These are phyloP conservation scores for Trichoderma aggressivum DNA, from an alignment of 2,329 filamentous ascomycete genomes.

Conservation along the genomic window DNA sequence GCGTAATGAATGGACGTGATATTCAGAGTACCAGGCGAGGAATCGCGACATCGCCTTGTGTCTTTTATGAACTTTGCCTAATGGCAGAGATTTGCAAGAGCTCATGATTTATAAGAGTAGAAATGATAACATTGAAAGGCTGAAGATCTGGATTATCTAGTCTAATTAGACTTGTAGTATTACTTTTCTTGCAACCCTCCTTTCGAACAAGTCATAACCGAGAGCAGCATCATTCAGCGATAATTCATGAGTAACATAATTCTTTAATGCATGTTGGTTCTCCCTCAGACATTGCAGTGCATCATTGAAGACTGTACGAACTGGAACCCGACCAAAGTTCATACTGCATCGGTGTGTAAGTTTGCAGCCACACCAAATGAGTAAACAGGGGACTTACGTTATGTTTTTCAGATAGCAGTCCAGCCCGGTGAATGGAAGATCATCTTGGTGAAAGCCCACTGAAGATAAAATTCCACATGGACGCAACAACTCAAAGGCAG, in stretches of 20 bases:
- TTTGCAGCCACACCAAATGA: background rate
- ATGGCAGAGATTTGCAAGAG: background rate
- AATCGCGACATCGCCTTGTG: background rate
- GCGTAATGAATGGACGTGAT: background rate
- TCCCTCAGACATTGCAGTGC: background rate
- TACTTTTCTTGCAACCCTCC: background rate
- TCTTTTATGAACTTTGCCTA: background rate
- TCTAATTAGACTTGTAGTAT: background rate
- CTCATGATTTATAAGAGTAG: background rate
- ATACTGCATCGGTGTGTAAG: background rate
- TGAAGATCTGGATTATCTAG: background rate
- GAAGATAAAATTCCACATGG: constrained; percentile 1
- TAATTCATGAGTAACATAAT: constrained; percentile 3
- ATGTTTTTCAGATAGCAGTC: constrained; percentile 1
- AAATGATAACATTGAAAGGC: background rate
- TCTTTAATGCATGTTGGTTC: background rate
- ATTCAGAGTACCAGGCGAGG: background rate
- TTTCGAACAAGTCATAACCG: background rate
- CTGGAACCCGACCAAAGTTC: constrained; percentile 5
- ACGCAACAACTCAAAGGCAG: background rate
- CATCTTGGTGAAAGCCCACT: background rate
- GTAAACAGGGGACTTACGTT: background rate
- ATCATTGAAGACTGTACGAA: background rate
- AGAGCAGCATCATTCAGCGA: background rate
- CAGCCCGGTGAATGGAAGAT: background rate